Evolutionary conservation across 257 asterid genomes (phyloP).

Genomic region (Nicotiana knightiana): DNA sequence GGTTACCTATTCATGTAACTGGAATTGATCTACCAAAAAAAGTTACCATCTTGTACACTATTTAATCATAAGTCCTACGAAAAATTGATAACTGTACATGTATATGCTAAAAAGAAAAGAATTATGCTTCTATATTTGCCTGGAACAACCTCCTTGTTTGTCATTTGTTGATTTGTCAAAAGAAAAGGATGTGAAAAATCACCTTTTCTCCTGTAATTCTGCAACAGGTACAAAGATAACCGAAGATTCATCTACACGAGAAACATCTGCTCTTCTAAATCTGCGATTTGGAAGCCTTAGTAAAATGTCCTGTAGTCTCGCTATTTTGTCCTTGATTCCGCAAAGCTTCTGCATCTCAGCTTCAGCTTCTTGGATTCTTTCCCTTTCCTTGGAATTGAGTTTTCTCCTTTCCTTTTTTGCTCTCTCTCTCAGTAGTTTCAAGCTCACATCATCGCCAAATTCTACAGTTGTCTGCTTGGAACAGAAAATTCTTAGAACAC

Average conservation of each 20-base stretch:
- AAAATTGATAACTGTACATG: slow-evolving; percentile 3
- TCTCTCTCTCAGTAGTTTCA: slow-evolving; percentile 57
- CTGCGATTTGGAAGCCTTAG: slow-evolving; percentile 35
- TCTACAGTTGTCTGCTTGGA: slow-evolving; percentile 42
- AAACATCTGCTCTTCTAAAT: slow-evolving; percentile 24
- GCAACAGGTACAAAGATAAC: slow-evolving; percentile 71
- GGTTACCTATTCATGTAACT: neutral
- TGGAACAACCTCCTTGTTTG: neutral
- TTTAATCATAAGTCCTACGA: neutral
- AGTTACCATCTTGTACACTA: neutral
- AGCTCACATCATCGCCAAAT: slow-evolving; percentile 67
- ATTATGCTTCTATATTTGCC: neutral
- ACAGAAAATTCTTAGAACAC: neutral
- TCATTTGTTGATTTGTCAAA: neutral
- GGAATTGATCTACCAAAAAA: neutral
- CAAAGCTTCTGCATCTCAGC: slow-evolving; percentile 74
- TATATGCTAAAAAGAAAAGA: neutral
- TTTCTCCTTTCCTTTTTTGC: slow-evolving; percentile 58
- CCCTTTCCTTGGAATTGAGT: slow-evolving; percentile 26
- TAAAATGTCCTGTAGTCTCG: slow-evolving; percentile 43
- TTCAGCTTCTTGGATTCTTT: slow-evolving; percentile 38
- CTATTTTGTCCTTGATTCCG: slow-evolving; percentile 56
- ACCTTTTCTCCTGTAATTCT: slow-evolving; percentile 64
- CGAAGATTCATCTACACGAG: slow-evolving; percentile 26
- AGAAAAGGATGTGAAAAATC: slow-evolving; percentile 9